These are phyloP conservation scores for Rhodotorula sp. DNA, from an alignment of 1,284 basidiomycete species.

Conservation along the genomic window DNA sequence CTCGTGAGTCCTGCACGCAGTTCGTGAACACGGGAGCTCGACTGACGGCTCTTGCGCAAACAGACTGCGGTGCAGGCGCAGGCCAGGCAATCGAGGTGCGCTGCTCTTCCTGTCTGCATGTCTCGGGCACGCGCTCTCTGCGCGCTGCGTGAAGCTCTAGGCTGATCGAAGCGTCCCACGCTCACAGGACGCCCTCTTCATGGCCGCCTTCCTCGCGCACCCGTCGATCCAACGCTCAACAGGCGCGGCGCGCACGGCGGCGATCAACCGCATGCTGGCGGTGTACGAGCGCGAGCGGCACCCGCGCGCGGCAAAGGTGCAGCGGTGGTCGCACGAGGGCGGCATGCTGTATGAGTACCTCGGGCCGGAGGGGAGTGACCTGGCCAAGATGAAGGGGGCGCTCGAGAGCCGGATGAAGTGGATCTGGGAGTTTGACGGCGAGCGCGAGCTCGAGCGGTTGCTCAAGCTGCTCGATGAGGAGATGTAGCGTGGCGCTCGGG, in stretches of 20 bases:
- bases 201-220: conserved; percentile 44
- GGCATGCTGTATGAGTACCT: conserved; percentile 42
- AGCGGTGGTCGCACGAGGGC: conserved; percentile 42
- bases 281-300: conserved; percentile 44
- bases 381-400: conserved; percentile 31
- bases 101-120: no score
- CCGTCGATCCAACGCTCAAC: conserved; percentile 34
- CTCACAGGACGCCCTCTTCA: conserved; percentile 46
- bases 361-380: conserved; percentile 32
- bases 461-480: not conserved
- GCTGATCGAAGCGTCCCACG: not conserved
- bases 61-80: conserved; percentile 47
- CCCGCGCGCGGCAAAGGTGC: conserved; percentile 44
- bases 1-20: not conserved
- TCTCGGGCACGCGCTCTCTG: not conserved
- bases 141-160: not conserved
- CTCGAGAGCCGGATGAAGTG: conserved; percentile 33
- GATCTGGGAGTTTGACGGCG: conserved; percentile 40
- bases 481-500: not conserved
- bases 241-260: conserved; percentile 16
- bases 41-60: no score
- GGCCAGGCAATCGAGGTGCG: conserved; percentile 46
- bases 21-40: no score
- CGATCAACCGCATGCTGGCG: conserved; percentile 3
- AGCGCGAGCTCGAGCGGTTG: conserved; percentile 21